A percentile compares a stretch with the other conserved stretches of the same genome.
Evolutionary conservation across 2,329 filamentous ascomycete genomes (phyloP).

Genomic region (Raffaelea deltoideospora): DNA sequence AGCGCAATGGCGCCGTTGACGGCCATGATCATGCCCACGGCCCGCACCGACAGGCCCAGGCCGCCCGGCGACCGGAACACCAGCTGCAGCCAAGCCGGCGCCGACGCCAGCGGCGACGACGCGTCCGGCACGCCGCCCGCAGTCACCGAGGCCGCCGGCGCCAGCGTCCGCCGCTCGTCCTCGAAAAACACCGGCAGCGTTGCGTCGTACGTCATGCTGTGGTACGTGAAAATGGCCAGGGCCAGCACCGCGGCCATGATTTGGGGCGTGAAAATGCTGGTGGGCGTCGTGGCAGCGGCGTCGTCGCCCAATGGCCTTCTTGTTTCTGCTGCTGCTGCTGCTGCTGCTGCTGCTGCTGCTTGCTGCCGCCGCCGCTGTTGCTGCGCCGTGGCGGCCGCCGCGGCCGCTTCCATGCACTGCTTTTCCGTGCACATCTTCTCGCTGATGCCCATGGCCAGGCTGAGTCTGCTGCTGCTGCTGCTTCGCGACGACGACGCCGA

Average conservation of each 20-base stretch:
- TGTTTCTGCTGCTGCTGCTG: conserved; percentile 11
- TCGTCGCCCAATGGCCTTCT: no score
- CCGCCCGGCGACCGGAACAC: conserved; percentile 45
- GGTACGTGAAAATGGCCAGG: conserved; percentile 81
- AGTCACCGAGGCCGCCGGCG: conserved; percentile 14
- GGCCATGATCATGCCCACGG: conserved; percentile 40
- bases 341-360: background rate
- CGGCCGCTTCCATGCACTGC: no score
- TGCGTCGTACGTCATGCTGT: conserved; percentile 91
- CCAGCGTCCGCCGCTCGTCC: conserved; percentile 36
- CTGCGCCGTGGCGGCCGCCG: no score
- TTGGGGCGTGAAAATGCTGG: conserved; percentile 37
- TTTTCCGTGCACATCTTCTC: no score
- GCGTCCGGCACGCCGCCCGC: no score
- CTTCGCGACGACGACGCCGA: no score
- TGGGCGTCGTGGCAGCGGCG: background rate
- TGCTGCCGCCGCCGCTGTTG: conserved; percentile 1
- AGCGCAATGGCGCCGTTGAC: conserved; percentile 52
- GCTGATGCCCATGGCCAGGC: no score
- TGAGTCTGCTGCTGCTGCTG: no score
- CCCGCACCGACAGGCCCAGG: conserved; percentile 44
- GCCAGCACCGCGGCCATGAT: conserved; percentile 68
- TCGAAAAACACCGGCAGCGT: conserved; percentile 87
- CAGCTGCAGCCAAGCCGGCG: conserved; percentile 11
- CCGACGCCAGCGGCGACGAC: background rate